Base-by-base conservation (phyloP, 768 basidiomycete genomes). In the Macrolepiota albuminosa region DNA sequence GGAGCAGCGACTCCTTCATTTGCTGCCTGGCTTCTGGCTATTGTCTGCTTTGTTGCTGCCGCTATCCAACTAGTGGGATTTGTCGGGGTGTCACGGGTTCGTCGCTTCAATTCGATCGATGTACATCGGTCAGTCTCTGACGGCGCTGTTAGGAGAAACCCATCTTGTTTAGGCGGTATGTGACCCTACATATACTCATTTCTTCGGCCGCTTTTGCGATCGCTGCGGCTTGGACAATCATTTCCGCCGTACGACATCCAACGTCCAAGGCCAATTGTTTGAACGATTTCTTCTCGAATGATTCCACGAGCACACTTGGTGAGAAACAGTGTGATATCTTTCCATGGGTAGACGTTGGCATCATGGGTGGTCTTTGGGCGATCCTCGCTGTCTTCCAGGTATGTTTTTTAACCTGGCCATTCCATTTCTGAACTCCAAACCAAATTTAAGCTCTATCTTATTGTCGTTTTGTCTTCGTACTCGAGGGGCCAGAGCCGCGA, bases 291-390 rank as follows among this genome's bases (percentile, higher is more conserved):
- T 90, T 86, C 69, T 68, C 76, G 18, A 70, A 75, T 61, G 70
- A 73, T 64, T 67, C 73, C 13, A 68, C 65, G 60, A 64, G 72
- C 53, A 70, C 72, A 40, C 82, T 93, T 70, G 90, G 86, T 6
- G 71, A 86, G 39, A 85, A 82, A 6, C 79, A 98, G 26, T 99
- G 97, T 74, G 78, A 87, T 50, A 88, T 97, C 57, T 96, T 98
- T 69, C 80, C 93, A 5, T 97, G 94, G 92, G 90, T 93, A 10
- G 90, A 91, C 66, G 78, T 97, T 14, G 95, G 95, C 40, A 75
- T 98, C 58, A 95, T 98, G 93, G 89, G 81, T 21, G 92, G 84
- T 8, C 77, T 97, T 6, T 98, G 95, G 91, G 72, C 90, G 10
- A 68, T 97, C 16, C 77, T 97, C 31, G 83, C 82, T n/a, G 76